A percentile compares a stretch with the other conserved stretches of the same genome.
These are phyloP conservation scores for Bipolaris victoriae DNA, from an alignment of 2,329 filamentous ascomycete species.

Conservation along the genomic window DNA sequence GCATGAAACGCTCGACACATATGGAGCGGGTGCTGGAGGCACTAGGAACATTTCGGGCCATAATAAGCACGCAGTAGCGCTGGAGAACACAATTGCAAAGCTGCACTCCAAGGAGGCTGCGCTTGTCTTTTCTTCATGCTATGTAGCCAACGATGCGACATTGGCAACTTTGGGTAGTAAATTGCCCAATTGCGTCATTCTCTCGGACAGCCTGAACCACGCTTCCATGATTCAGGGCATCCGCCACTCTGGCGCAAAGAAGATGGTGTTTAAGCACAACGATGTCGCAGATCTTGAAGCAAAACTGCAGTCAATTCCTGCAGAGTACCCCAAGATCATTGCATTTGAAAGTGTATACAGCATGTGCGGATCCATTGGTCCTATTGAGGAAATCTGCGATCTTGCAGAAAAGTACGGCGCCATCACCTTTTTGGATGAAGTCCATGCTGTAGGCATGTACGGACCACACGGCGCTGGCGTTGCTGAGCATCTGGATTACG, in stretches of 20 bases:
- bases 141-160: conserved; percentile 96
- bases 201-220: conserved; percentile 97
- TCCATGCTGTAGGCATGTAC: conserved; percentile 99
- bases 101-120: conserved; percentile 91
- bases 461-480: conserved; percentile 94
- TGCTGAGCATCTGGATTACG: conserved; percentile 95
- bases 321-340: conserved; percentile 92
- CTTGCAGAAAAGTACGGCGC: conserved; percentile 97
- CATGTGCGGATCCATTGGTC: conserved; percentile 97
- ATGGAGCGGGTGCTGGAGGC: conserved; percentile 92
- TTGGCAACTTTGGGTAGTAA: conserved; percentile 96
- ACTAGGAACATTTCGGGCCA: conserved; percentile 98
- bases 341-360: conserved; percentile 99
- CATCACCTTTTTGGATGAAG: conserved; percentile 96
- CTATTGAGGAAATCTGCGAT: conserved; percentile 95
- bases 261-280: conserved; percentile 99
- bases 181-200: conserved; percentile 92
- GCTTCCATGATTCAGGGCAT: conserved; percentile 99
- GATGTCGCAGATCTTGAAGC: conserved; percentile 90
- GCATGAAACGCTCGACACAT: conserved; percentile 93
- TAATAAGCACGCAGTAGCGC: conserved; percentile 87
- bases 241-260: conserved; percentile 93
- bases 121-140: conserved; percentile 96
- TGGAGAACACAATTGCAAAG: conserved; percentile 83
- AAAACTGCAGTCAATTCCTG: conserved; percentile 86